Evolutionary conservation across 2,329 filamentous ascomycete genomes (phyloP).

Genomic region (Cadophora gregata): DNA sequence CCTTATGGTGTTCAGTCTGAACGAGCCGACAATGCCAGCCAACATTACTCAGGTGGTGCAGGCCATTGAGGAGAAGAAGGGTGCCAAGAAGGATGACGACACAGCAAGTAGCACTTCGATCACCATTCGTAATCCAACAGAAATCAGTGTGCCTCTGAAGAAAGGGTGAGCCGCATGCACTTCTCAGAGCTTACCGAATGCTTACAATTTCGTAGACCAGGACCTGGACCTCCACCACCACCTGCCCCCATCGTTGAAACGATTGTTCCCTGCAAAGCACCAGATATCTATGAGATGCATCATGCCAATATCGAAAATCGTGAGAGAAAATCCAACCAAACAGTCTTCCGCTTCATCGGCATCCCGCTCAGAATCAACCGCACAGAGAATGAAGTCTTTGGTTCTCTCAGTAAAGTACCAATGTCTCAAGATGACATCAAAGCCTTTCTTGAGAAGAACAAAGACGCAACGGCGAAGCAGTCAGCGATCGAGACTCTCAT

Average conservation of each 20-base stretch:
- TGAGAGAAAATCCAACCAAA: slow-evolving; percentile 14
- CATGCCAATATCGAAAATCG: slow-evolving; percentile 3
- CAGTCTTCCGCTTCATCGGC: slow-evolving; percentile 21
- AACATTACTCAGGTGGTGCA: slow-evolving; percentile 19
- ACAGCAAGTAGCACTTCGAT: slow-evolving; percentile 15
- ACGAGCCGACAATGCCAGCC: slow-evolving; percentile 11
- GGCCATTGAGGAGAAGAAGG: slow-evolving; percentile 1
- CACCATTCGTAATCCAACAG: slow-evolving; percentile 22
- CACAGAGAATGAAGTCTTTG: slow-evolving; percentile 7
- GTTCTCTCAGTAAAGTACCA: slow-evolving; percentile 7
- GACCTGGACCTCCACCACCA: background rate
- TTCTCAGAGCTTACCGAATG: background rate
- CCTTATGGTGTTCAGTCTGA: slow-evolving; percentile 22
- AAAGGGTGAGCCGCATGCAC: background rate
- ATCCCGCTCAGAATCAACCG: slow-evolving; percentile 15
- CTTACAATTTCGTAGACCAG: background rate
- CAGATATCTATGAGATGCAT: slow-evolving; percentile 25
- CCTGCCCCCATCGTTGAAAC: background rate
- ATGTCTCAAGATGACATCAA: slow-evolving; percentile 23
- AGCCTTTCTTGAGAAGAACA: slow-evolving; percentile 4
- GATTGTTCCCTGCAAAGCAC: background rate
- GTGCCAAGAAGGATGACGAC: background rate
- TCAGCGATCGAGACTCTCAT: slow-evolving; percentile 16
- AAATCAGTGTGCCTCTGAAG: background rate
- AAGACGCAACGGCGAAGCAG: background rate